These are phyloP conservation scores for Alternaria rosae DNA, from an alignment of 2,329 filamentous ascomycete species.

Conservation along the genomic window DNA sequence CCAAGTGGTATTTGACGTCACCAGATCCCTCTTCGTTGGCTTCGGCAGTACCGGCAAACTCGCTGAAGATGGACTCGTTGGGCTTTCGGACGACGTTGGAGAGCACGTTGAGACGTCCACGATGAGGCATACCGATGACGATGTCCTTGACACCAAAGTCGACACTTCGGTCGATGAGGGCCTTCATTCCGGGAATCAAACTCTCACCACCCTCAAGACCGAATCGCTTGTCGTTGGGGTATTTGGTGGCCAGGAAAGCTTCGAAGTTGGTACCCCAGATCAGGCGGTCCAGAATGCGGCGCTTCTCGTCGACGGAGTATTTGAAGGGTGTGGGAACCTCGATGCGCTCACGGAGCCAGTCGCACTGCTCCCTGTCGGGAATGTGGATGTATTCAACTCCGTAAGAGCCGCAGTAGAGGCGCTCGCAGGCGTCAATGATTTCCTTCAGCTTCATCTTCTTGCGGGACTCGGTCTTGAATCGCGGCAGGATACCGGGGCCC, in stretches of 20 bases:
- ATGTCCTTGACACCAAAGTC: conserved; percentile 99
- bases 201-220: conserved; percentile 97
- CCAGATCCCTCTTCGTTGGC: conserved; percentile 95
- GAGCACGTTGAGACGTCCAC: conserved; percentile 95
- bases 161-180: conserved; percentile 95
- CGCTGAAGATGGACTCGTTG: conserved; percentile 99
- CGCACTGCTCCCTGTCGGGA: conserved; percentile 94
- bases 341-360: conserved; percentile 95
- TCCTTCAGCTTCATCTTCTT: conserved; percentile 97
- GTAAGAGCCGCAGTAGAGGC: conserved; percentile 96
- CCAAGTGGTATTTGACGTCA: conserved; percentile 98
- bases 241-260: conserved; percentile 93
- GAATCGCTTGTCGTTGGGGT: conserved; percentile 99
- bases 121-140: conserved; percentile 98
- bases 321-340: conserved; percentile 96
- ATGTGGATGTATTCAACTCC: conserved; percentile 99
- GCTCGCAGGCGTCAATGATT: conserved; percentile 91
- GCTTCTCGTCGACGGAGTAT: conserved; percentile 98
- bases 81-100: conserved; percentile 99
- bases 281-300: conserved; percentile 92
- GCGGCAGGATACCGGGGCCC: conserved; percentile 91
- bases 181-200: conserved; percentile 98
- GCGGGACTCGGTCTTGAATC: conserved; percentile 86
- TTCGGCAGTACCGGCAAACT: conserved; percentile 88
- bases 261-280: conserved; percentile 99